These are phyloP conservation scores for Agarophyton chilense DNA, from an alignment of 23 red algal genomes.

Conservation along the genomic window DNA sequence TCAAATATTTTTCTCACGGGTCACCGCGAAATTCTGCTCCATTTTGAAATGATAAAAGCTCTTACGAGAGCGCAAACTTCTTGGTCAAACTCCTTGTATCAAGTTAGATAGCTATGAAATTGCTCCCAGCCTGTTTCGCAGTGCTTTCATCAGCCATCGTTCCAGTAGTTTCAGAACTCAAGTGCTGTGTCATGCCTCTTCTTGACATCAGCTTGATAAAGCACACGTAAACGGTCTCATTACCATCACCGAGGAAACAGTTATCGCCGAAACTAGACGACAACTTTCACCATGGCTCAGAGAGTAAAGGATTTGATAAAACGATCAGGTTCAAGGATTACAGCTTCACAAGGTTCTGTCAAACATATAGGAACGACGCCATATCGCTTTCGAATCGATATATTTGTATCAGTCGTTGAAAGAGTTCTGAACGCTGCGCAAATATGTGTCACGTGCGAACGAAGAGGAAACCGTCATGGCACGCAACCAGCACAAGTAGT, in stretches of 20 bases:
- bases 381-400: constrained; percentile 62
- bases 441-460: constrained; percentile 66
- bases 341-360: constrained; percentile 48
- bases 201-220: not conserved
- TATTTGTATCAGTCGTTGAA: constrained; percentile 68
- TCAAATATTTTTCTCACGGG: not conserved
- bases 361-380: constrained; percentile 72
- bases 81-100: not conserved
- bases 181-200: not conserved
- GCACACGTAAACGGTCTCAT: not conserved
- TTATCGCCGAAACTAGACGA: not conserved
- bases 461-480: constrained; percentile 51
- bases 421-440: constrained; percentile 34
- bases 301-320: constrained; percentile 39
- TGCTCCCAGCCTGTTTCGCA: not conserved
- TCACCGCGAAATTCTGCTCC: not conserved
- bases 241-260: no score
- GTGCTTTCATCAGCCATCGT: not conserved
- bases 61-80: not conserved
- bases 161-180: not conserved
- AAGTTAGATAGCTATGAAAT: not conserved
- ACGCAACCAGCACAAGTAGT: constrained; percentile 23
- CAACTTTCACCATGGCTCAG: constrained; percentile 40
- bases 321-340: constrained; percentile 41
- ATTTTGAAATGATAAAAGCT: constrained; percentile 4